Percentiles rank a stretch among this genome's conserved stretches.
phyloP scores from a whole-genome alignment of 495 filamentous ascomycete species.

The Darksidea phi region DNA sequence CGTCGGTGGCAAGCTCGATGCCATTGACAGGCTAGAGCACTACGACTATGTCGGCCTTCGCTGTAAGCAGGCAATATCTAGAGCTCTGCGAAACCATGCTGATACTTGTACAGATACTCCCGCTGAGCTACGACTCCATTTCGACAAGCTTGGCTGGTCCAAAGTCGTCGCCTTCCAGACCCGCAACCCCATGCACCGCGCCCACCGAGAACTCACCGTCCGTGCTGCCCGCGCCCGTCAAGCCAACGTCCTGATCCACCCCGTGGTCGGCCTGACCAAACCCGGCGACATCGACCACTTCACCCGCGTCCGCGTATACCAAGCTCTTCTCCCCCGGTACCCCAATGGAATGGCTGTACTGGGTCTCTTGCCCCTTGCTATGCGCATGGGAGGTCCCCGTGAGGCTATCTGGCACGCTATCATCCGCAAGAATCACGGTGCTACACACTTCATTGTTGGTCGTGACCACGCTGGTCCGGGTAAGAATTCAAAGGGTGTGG shows the following conservation, averaged over 20 bases:
- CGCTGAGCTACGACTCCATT: slow-evolving; percentile 90
- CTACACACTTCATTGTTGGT: slow-evolving; percentile 98
- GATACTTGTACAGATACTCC: slow-evolving; percentile 66
- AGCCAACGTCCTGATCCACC: slow-evolving; percentile 98
- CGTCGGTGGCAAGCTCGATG: slow-evolving; percentile 91
- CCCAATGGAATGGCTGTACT: slow-evolving; percentile 99
- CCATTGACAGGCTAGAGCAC: slow-evolving; percentile 90
- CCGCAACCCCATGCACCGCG: slow-evolving; percentile 97
- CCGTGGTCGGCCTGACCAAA: slow-evolving; percentile 96
- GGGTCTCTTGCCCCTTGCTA: slow-evolving; percentile 90
- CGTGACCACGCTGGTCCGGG: slow-evolving; percentile 97
- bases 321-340: slow-evolving; percentile 94
- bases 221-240: slow-evolving; percentile 91
- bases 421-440: slow-evolving; percentile 98
- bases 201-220: slow-evolving; percentile 95
- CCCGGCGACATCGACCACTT: slow-evolving; percentile 99
- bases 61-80: slow-evolving; percentile 56
- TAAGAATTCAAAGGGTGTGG: slow-evolving; percentile 91
- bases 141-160: slow-evolving; percentile 98
- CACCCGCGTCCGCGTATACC: slow-evolving; percentile 96
- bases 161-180: slow-evolving; percentile 98
- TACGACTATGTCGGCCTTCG: slow-evolving; percentile 97
- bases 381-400: slow-evolving; percentile 98
- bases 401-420: slow-evolving; percentile 99
- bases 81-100: not conserved